Percentiles rank a stretch among this genome's conserved stretches.
phyloP scores from a whole-genome alignment of 305 asterid genomes.

The Petunia hybrid region DNA sequence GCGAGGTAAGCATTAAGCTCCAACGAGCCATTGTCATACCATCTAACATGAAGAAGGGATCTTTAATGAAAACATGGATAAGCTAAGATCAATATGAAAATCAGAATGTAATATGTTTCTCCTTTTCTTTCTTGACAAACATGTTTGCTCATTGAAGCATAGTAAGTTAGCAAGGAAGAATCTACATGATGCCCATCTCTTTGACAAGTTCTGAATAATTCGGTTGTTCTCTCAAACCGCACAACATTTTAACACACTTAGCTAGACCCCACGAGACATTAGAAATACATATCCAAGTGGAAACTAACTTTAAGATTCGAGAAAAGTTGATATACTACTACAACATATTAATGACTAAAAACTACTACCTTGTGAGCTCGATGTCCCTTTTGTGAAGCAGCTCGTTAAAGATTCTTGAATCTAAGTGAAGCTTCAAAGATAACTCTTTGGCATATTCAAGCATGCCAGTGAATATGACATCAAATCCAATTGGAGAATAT shows the following conservation, averaged over 20 bases:
- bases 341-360: not conserved
- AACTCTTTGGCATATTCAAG: slow-evolving; percentile 68
- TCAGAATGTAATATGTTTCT: slow-evolving; percentile 6
- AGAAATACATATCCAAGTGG: not conserved
- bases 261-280: not conserved
- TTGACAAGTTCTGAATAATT: not conserved
- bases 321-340: not conserved
- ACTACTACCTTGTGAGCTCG: slow-evolving; percentile 72
- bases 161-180: not conserved
- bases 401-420: slow-evolving; percentile 46
- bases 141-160: slow-evolving; percentile 11
- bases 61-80: slow-evolving; percentile 11
- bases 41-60: slow-evolving; percentile 46
- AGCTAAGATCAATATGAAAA: slow-evolving; percentile 22
- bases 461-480: slow-evolving; percentile 81
- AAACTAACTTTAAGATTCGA: not conserved
- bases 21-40: slow-evolving; percentile 44
- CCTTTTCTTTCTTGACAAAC: slow-evolving; percentile 4
- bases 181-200: slow-evolving; percentile 16
- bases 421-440: slow-evolving; percentile 64
- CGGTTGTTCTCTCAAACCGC: not conserved
- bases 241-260: not conserved
- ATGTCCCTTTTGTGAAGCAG: slow-evolving; percentile 60
- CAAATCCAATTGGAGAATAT: slow-evolving; percentile 78
- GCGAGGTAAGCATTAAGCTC: slow-evolving; percentile 64